Percentiles rank a stretch among this genome's conserved stretches.
Evolutionary conservation across 2,329 filamentous ascomycete genomes (phyloP).

Genomic region (Xylariaceae sp.): DNA sequence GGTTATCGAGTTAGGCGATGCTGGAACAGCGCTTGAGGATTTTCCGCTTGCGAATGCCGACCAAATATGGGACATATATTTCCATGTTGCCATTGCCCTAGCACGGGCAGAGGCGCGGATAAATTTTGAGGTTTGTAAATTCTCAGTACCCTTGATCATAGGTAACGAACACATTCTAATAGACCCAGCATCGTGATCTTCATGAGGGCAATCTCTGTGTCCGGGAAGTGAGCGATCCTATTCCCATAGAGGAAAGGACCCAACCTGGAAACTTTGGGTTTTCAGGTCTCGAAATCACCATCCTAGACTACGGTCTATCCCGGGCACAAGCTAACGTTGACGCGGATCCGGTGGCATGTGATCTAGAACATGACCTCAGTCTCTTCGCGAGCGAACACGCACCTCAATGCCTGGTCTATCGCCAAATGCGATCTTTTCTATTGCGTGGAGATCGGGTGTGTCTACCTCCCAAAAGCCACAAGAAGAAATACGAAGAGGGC

Average conservation of each 20-base stretch:
- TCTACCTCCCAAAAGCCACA: conserved; percentile 45
- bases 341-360: conserved; percentile 46
- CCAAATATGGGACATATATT: conserved; percentile 61
- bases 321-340: conserved; percentile 45
- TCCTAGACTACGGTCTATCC: conserved; percentile 63
- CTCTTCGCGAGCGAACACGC: conserved; percentile 60
- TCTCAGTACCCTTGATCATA: conserved; percentile 39
- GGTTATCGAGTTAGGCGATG: conserved; percentile 61
- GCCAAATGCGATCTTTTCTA: conserved; percentile 58
- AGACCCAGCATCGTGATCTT: conserved; percentile 55
- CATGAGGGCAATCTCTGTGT: conserved; percentile 64
- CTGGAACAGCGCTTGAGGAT: conserved; percentile 57
- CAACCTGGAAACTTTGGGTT: conserved; percentile 47
- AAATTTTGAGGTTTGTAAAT: conserved; percentile 53
- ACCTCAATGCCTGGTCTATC: conserved; percentile 57
- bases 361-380: conserved; percentile 56
- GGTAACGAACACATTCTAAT: conserved; percentile 40
- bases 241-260: conserved; percentile 28
- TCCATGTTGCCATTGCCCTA: conserved; percentile 57
- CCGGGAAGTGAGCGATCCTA: conserved; percentile 37
- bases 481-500: conserved; percentile 43
- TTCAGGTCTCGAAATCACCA: conserved; percentile 60
- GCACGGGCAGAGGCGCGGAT: conserved; percentile 55
- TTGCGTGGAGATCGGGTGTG: conserved; percentile 48
- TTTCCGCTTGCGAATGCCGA: conserved; percentile 45